phyloP scores from a whole-genome alignment of 176 grass and related monocot species.

The Oryza longistaminata region DNA sequence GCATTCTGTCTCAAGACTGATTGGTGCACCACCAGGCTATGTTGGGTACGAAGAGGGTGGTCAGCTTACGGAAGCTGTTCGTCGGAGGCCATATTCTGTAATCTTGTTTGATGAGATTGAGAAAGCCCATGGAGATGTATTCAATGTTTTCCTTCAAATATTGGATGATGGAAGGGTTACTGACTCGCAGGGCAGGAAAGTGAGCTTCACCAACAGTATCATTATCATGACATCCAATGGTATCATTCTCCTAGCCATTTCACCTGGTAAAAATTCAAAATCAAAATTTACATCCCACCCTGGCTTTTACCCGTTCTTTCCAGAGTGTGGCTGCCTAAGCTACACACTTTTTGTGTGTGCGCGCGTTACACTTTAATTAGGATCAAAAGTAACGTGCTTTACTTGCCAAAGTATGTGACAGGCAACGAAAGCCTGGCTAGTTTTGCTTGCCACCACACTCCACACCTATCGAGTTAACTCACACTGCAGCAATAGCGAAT shows the following conservation, averaged over 20 bases:
- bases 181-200: slow-evolving; percentile 88
- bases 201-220: slow-evolving; percentile 84
- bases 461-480: neutral
- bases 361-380: neutral
- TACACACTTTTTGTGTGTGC: neutral
- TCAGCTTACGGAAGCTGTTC: slow-evolving; percentile 85
- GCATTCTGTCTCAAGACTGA: slow-evolving; percentile 92
- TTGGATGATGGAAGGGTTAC: slow-evolving; percentile 94
- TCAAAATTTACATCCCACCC: neutral
- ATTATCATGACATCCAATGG: slow-evolving; percentile 99
- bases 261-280: neutral
- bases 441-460: neutral
- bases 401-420: neutral
- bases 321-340: neutral
- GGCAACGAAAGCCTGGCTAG: neutral
- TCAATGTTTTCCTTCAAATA: slow-evolving; percentile 97
- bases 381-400: neutral
- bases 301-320: neutral
- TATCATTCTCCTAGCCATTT: neutral
- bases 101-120: slow-evolving; percentile 99
- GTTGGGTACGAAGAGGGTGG: slow-evolving; percentile 99
- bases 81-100: slow-evolving; percentile 82
- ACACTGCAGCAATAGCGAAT: neutral
- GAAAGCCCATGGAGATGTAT: slow-evolving; percentile 97
- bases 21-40: slow-evolving; percentile 91